Conservation (phyloP, 1,284 basidiomycete genomes). For the Heliocybe sulcata region DNA sequence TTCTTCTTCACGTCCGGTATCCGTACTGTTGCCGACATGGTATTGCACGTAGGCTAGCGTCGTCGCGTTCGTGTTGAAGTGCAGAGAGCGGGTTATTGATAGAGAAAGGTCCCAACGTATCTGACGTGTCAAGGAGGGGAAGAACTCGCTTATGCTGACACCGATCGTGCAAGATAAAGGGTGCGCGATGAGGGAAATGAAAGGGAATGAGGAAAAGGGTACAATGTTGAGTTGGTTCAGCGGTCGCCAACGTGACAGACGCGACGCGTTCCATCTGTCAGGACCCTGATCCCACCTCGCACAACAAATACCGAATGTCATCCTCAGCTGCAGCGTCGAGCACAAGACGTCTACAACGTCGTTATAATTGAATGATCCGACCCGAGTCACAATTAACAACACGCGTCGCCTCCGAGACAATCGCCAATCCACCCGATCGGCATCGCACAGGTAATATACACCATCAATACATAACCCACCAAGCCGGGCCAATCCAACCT, state of each 20-base stretch:
- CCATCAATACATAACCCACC: background rate
- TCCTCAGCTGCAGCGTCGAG: too few relatives aligned
- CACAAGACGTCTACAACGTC: too few relatives aligned
- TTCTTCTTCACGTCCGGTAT: constrained; percentile 84
- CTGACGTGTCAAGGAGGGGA: too few relatives aligned
- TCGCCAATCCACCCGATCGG: background rate
- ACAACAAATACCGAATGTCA: too few relatives aligned
- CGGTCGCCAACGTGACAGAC: background rate
- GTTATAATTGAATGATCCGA: too few relatives aligned
- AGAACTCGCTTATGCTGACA: too few relatives aligned
- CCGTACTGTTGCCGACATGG: constrained; percentile 20
- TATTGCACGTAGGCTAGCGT: background rate
- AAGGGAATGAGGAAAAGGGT: background rate
- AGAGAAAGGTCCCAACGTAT: too few relatives aligned
- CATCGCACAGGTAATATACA: background rate
- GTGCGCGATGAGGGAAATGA: background rate
- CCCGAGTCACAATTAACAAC: background rate
- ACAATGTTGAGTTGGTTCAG: background rate
- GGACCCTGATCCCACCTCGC: background rate
- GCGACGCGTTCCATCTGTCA: background rate
- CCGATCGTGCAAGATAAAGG: background rate
- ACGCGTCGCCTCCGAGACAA: background rate
- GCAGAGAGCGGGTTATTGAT: background rate
- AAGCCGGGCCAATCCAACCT: too few relatives aligned
- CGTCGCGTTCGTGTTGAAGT: background rate